These are phyloP conservation scores for Aspergillus thermomutatus DNA, from an alignment of 2,329 filamentous ascomycete species.

Conservation along the genomic window DNA sequence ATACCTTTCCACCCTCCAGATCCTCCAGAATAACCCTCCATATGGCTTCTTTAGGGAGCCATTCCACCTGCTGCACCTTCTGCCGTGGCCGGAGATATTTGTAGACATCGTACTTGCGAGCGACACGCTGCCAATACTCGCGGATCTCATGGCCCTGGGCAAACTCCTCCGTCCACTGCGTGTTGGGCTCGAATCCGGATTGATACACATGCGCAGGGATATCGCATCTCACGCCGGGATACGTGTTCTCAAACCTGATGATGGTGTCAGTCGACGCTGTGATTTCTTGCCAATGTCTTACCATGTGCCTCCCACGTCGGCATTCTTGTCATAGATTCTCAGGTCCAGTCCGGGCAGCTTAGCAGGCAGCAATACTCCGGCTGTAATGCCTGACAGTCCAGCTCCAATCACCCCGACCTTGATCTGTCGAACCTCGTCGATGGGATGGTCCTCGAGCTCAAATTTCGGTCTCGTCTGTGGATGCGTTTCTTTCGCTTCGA, in stretches of 20 bases:
- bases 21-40: slow-evolving; percentile 54
- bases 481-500: slow-evolving; percentile 3
- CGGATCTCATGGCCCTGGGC: slow-evolving; percentile 64
- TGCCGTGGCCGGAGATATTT: slow-evolving; percentile 54
- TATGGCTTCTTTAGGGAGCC: slow-evolving; percentile 50
- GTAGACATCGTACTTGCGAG: slow-evolving; percentile 63
- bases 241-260: slow-evolving; percentile 45
- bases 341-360: slow-evolving; percentile 68
- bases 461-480: slow-evolving; percentile 22
- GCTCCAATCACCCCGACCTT: slow-evolving; percentile 63
- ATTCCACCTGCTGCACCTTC: slow-evolving; percentile 54
- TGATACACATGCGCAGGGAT: slow-evolving; percentile 70
- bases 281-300: slow-evolving; percentile 3
- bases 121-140: slow-evolving; percentile 63
- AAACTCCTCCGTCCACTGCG: slow-evolving; percentile 66
- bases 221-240: slow-evolving; percentile 66
- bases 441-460: slow-evolving; percentile 42
- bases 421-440: slow-evolving; percentile 49
- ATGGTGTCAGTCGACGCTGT: slow-evolving; percentile 8
- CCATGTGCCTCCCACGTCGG: slow-evolving; percentile 55
- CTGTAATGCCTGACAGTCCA: slow-evolving; percentile 60
- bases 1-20: slow-evolving; percentile 25
- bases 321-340: slow-evolving; percentile 66
- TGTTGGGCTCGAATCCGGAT: slow-evolving; percentile 64
- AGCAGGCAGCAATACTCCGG: slow-evolving; percentile 62